Conservation (phyloP, 2,329 filamentous ascomycete species). For the Clathrospora elynae region DNA sequence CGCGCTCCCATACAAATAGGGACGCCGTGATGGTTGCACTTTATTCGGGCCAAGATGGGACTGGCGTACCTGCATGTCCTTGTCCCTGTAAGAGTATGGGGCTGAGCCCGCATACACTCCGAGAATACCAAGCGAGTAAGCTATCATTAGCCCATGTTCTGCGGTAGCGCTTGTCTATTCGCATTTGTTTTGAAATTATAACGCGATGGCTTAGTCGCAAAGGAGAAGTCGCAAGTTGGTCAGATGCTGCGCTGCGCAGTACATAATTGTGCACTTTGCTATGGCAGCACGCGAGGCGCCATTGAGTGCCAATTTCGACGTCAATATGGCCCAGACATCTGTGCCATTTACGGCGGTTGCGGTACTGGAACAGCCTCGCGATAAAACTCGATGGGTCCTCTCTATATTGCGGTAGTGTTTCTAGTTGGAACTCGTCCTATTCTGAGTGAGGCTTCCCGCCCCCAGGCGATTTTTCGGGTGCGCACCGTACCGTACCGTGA, state of each 20-base stretch:
- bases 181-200: slow-evolving; percentile 8
- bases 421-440: slow-evolving; percentile 4
- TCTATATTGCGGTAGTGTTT: slow-evolving; percentile 7
- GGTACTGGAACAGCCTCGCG: slow-evolving; percentile 3
- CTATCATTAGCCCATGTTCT: slow-evolving; percentile 39
- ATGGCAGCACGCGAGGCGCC: slow-evolving; percentile 2
- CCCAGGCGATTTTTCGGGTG: slow-evolving; percentile 5
- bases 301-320: slow-evolving; percentile 3
- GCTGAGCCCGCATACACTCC: slow-evolving; percentile 39
- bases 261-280: slow-evolving; percentile 6
- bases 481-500: slow-evolving; percentile 2
- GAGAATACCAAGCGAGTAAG: slow-evolving; percentile 33
- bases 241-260: slow-evolving; percentile 8
- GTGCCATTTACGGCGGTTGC: not conserved
- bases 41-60: slow-evolving; percentile 30
- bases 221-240: slow-evolving; percentile 8
- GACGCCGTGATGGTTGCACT: slow-evolving; percentile 21
- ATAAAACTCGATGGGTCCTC: not conserved
- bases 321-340: slow-evolving; percentile 7
- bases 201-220: slow-evolving; percentile 1
- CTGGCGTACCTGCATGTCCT: slow-evolving; percentile 24
- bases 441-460: slow-evolving; percentile 4
- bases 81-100: slow-evolving; percentile 33
- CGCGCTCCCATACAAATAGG: slow-evolving; percentile 31
- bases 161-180: slow-evolving; percentile 16